phyloP scores from a whole-genome alignment of 2,329 filamentous ascomycete species.

The Arthroderma sp. region DNA sequence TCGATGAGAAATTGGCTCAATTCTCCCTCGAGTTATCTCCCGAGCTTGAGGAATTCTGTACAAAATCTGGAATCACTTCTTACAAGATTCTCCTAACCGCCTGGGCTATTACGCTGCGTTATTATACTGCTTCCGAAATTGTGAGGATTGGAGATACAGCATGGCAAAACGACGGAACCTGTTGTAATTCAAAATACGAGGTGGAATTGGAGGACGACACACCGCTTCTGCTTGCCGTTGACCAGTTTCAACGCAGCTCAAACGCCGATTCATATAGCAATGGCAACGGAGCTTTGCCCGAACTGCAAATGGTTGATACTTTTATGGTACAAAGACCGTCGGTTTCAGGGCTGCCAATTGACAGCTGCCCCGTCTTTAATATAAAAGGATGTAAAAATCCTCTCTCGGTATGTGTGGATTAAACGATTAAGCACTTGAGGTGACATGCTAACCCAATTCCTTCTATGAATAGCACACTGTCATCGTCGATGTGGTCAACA shows the following conservation, averaged over 20 bases:
- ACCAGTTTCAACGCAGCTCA: background rate
- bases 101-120: background rate
- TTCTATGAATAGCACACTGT: background rate
- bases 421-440: background rate
- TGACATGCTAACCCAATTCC: background rate
- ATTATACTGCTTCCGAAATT: background rate
- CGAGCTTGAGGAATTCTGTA: background rate
- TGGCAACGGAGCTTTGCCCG: background rate
- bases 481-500: background rate
- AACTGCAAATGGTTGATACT: background rate
- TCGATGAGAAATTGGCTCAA: background rate
- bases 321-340: background rate
- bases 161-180: background rate
- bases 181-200: background rate
- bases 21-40: background rate
- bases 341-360: background rate
- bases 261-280: background rate
- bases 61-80: background rate
- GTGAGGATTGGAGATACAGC: background rate
- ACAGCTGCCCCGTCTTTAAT: background rate
- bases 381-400: slow-evolving; percentile 3
- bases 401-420: background rate
- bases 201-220: slow-evolving; percentile 1
- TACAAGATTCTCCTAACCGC: background rate
- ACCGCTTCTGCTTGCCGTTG: background rate